A percentile compares a stretch with the other conserved stretches of the same genome.
These are phyloP conservation scores for Ilex asprella DNA, from an alignment of 257 asterid genomes.

Conservation along the genomic window DNA sequence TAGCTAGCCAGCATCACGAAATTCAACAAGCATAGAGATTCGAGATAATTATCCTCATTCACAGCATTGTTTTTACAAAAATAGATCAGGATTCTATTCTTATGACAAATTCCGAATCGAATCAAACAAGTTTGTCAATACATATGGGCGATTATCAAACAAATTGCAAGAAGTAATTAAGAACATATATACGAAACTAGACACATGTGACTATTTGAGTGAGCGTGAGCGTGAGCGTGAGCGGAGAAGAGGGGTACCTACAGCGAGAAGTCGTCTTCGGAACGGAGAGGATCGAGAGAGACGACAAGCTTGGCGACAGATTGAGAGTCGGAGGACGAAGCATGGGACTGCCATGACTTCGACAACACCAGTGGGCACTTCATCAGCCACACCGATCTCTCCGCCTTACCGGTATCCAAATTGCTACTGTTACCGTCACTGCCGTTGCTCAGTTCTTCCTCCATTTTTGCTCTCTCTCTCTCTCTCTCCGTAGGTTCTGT, in stretches of 20 bases:
- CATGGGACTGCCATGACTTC: slow-evolving; percentile 70
- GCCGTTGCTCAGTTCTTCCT: slow-evolving; percentile 40
- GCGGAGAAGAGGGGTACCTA: not conserved
- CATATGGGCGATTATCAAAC: too few species aligned
- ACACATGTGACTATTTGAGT: too few species aligned
- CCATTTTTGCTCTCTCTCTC: slow-evolving; percentile 31
- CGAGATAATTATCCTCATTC: too few species aligned
- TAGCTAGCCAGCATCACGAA: too few species aligned
- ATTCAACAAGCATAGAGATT: too few species aligned
- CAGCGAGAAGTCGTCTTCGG: not conserved
- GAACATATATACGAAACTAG: too few species aligned
- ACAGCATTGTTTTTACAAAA: too few species aligned
- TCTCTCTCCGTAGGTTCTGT: not conserved
- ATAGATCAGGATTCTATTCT: too few species aligned
- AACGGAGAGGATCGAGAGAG: slow-evolving; percentile 2
- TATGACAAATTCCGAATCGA: too few species aligned
- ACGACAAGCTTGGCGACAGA: not conserved
- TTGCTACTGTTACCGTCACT: slow-evolving; percentile 8
- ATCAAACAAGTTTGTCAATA: too few species aligned
- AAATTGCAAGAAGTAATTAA: too few species aligned
- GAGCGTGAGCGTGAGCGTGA: too few species aligned
- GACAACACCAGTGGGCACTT: slow-evolving; percentile 86
- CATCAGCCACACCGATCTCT: slow-evolving; percentile 81
- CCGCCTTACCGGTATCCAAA: slow-evolving; percentile 53
- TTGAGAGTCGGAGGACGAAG: slow-evolving; percentile 18